Conservation (phyloP, 2,329 filamentous ascomycete genomes). For the Pestalotiopsis sp. region DNA sequence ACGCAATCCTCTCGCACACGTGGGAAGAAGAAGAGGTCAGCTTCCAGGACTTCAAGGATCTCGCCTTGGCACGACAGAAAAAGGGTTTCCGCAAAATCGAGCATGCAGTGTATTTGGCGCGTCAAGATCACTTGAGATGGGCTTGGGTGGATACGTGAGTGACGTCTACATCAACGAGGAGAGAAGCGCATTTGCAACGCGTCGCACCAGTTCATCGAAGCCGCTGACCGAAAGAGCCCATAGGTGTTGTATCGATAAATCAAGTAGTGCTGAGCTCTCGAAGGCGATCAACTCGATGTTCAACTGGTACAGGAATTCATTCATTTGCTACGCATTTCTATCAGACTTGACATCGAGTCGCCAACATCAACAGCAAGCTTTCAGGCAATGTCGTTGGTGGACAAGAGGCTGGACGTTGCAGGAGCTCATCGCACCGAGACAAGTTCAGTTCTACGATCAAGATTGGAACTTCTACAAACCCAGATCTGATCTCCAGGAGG, state of each 20-base stretch:
- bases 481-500: not conserved
- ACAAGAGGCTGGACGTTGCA: constrained; percentile 24
- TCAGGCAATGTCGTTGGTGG: constrained; percentile 13
- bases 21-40: constrained; percentile 34
- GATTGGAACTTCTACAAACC: not conserved
- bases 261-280: constrained; percentile 20
- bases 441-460: not conserved
- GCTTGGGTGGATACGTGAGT: constrained; percentile 2
- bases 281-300: constrained; percentile 25
- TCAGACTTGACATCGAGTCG: constrained; percentile 20
- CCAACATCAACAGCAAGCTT: not conserved
- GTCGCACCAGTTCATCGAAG: too few species aligned
- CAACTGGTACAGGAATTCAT: constrained; percentile 18
- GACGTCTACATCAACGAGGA: not conserved
- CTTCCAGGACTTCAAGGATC: constrained; percentile 26
- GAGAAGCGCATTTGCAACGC: too few species aligned
- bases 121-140: not conserved
- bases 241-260: constrained; percentile 26
- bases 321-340: constrained; percentile 22
- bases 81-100: constrained; percentile 19
- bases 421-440: constrained; percentile 18
- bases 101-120: not conserved
- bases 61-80: not conserved
- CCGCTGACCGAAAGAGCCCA: not conserved
- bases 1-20: constrained; percentile 39